These are phyloP conservation scores for Alternaria consortialis DNA, from an alignment of 2,329 filamentous ascomycete genomes.

Conservation along the genomic window DNA sequence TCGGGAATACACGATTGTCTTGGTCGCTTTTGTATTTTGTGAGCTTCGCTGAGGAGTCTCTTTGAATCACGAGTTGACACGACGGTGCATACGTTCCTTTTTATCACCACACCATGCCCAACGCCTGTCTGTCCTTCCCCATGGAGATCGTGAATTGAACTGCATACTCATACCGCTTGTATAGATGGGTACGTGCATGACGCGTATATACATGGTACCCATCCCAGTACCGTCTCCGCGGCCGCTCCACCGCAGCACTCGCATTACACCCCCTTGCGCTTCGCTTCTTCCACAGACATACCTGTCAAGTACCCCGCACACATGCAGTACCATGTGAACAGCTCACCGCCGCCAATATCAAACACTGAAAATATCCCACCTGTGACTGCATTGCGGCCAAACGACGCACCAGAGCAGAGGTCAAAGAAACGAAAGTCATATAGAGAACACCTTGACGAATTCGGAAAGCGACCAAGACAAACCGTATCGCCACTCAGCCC, in stretches of 20 bases:
- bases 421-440: slow-evolving; percentile 22
- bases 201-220: background rate
- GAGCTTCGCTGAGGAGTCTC: background rate
- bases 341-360: background rate
- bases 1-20: background rate
- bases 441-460: background rate
- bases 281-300: background rate
- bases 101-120: background rate
- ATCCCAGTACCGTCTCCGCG: background rate
- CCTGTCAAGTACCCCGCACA: background rate
- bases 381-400: background rate
- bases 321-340: background rate
- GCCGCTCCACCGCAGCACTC: background rate
- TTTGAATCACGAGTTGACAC: background rate
- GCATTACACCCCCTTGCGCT: background rate
- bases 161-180: background rate
- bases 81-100: background rate
- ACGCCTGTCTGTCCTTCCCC: background rate
- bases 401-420: background rate
- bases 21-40: background rate
- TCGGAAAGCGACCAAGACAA: slow-evolving; percentile 3
- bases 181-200: background rate
- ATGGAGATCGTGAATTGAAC: background rate
- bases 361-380: slow-evolving; percentile 7
- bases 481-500: background rate